Evolutionary conservation across 202 grass and related monocot species (phyloP), one percentile per base, ranked within the genome.

Genomic region (Hordeum pubiflorum): DNA sequence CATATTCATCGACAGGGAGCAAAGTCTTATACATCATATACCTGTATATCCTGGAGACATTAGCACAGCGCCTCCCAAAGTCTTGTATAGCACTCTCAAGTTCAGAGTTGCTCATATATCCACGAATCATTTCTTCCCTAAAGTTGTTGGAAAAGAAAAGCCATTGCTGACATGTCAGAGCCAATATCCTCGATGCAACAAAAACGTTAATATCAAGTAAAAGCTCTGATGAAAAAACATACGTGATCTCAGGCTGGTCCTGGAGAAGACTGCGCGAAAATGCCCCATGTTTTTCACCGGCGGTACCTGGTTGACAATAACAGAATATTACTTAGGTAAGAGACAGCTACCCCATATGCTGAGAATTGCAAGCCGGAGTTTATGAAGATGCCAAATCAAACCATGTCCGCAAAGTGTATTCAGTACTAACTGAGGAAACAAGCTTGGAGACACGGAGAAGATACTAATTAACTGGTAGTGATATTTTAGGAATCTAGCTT

Each of bases 31-130:
- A 69, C 79, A 78, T 83, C 86, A 86, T 79, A 66, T 89, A 94
- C 95, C 95, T 97, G 86, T 97, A 97, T 79, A 94, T 54, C 65
- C 88, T 89, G 56, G 95, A 94, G 43, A 97, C 80, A 79, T 94
- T 94, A 68, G 78, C 73, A 63, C 92, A 97, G 75, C 86, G 89
- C 39, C 63, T 77, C 82, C 79, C 74, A 87, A 94, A 86, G 63
- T 71, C 69, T 76, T 86, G 84, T 22, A 93, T 26, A 65, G 88
- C 86, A 74, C 17, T 59, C 80, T 97, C 88, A 57, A 94, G 86
- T 46, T 97, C 90, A 59, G 58, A 48, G 44, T 93, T 94, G 79
- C 77, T 91, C 92, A 94, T 93, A 86, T 97, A 97, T 8, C 90
- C 92, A 15, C 1, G 48, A 36, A 22, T 26, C 85, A 89, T 92